Conservation (phyloP, 2,329 filamentous ascomycete genomes). For the Nemania diffusa region DNA sequence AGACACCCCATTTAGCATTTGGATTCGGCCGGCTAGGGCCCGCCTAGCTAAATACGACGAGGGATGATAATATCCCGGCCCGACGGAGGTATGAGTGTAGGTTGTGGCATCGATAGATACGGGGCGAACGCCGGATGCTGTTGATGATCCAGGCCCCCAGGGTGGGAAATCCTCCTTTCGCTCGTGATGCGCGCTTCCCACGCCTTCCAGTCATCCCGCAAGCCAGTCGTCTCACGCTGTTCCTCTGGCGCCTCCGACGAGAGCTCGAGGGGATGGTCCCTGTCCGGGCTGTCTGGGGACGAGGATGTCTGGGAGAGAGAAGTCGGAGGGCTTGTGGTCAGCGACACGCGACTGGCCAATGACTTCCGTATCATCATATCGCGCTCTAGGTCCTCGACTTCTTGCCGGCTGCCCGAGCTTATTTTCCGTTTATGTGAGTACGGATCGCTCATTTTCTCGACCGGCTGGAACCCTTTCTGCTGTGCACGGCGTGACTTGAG, state of each 20-base stretch:
- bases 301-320: constrained; percentile 26
- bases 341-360: constrained; percentile 44
- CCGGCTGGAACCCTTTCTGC: constrained; percentile 13
- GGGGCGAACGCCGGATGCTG: constrained; percentile 46
- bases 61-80: constrained; percentile 6
- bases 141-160: constrained; percentile 31
- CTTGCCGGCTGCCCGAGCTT: constrained; percentile 37
- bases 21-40: constrained; percentile 26
- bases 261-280: constrained; percentile 25
- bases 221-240: constrained; percentile 40
- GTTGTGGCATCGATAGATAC: constrained; percentile 36
- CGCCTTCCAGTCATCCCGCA: constrained; percentile 53
- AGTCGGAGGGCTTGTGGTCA: constrained; percentile 26
- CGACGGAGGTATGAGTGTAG: constrained; percentile 38
- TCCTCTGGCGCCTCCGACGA: constrained; percentile 24
- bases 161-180: constrained; percentile 43
- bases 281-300: constrained; percentile 14
- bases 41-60: constrained; percentile 12
- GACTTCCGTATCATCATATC: constrained; percentile 49
- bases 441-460: constrained; percentile 10
- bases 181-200: constrained; percentile 52
- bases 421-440: constrained; percentile 32
- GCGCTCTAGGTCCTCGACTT: constrained; percentile 45
- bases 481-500: constrained; percentile 34
- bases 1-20: neutral